Conservation (phyloP, 352 stramenopile species). For the Globisporangium emineosum region DNA sequence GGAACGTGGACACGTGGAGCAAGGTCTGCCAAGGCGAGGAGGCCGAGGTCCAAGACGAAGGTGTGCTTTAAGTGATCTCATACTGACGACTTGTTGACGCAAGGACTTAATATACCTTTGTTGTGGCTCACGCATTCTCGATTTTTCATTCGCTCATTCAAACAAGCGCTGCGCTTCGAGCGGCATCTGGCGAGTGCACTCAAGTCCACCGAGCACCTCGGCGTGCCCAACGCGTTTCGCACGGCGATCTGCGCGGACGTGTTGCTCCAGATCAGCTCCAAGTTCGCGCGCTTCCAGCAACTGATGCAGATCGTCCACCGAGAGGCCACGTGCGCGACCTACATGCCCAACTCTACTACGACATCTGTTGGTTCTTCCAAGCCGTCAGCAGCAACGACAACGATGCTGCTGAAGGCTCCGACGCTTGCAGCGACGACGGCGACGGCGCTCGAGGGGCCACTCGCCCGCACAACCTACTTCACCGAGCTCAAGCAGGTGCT, state of each 20-base stretch:
- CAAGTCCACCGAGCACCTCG: slow-evolving; percentile 50
- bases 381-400: neutral
- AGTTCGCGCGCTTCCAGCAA: slow-evolving; percentile 48
- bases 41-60: slow-evolving; percentile 8
- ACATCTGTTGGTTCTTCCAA: neutral
- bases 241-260: slow-evolving; percentile 61
- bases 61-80: no score
- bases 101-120: no score
- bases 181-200: slow-evolving; percentile 47
- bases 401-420: no score
- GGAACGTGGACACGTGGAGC: slow-evolving; percentile 27
- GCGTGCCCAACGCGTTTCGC: slow-evolving; percentile 50
- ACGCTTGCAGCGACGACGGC: no score
- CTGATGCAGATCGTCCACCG: slow-evolving; percentile 29
- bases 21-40: slow-evolving; percentile 24
- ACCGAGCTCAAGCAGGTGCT: slow-evolving; percentile 45
- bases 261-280: slow-evolving; percentile 34
- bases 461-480: slow-evolving; percentile 52
- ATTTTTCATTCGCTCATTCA: no score
- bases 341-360: slow-evolving; percentile 21
- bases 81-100: no score
- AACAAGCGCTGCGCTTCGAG: slow-evolving; percentile 33
- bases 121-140: no score
- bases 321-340: slow-evolving; percentile 43
- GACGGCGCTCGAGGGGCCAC: slow-evolving; percentile 16